phyloP scores from a whole-genome alignment of 768 basidiomycete genomes.

The Cystobasidium ongulense region DNA sequence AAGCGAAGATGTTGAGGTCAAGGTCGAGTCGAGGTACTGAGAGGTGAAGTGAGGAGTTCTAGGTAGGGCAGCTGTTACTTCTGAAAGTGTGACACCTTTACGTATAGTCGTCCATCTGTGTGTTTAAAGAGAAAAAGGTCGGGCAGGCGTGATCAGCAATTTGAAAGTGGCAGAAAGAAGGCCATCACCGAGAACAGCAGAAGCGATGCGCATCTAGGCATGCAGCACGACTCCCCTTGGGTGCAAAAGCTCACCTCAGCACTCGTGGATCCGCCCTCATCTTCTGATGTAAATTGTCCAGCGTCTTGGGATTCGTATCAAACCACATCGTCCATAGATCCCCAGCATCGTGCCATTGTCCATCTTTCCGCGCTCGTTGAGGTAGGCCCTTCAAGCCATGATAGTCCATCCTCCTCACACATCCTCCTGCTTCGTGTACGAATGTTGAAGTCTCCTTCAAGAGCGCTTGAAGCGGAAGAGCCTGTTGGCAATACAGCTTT shows the following conservation, averaged over 20 bases:
- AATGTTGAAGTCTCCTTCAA: background rate
- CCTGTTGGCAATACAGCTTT: background rate
- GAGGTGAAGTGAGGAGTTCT: background rate
- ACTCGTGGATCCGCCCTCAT: conserved; percentile 74
- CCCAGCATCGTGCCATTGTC: conserved; percentile 7
- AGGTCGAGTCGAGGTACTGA: background rate
- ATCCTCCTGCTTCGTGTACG: background rate
- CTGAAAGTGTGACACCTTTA: conserved; percentile 1
- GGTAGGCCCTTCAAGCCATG: background rate
- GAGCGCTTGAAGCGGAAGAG: background rate
- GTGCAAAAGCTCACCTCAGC: conserved; percentile 46
- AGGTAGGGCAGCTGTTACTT: background rate
- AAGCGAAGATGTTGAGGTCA: background rate
- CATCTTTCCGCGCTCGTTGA: conserved; percentile 4
- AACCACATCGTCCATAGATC: conserved; percentile 81
- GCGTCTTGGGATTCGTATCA: conserved; percentile 67
- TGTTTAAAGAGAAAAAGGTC: background rate
- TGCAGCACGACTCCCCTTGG: too few species aligned
- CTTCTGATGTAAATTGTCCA: conserved; percentile 58
- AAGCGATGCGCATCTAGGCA: too few species aligned
- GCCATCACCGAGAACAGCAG: too few species aligned
- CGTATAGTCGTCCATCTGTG: conserved; percentile 2
- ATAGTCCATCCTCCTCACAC: conserved; percentile 6
- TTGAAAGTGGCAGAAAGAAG: too few species aligned
- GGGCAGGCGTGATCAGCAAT: background rate